Evolutionary conservation across 1,284 basidiomycete species (phyloP).

Genomic region (Mycosarcoma mackinlayi): DNA sequence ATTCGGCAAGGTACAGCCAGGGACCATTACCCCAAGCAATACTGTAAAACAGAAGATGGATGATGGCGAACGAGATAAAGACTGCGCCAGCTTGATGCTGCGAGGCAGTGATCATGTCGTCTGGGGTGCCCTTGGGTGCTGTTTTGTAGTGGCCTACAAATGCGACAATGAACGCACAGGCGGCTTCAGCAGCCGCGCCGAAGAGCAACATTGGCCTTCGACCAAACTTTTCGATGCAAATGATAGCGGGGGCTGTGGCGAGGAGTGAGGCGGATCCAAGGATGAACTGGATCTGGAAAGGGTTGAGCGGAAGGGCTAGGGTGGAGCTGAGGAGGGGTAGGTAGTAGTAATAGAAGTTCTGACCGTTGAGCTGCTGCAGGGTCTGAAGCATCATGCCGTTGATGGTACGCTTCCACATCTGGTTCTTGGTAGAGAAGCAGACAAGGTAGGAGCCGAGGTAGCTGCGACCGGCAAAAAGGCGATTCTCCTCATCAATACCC

Average conservation of each 20-base stretch:
- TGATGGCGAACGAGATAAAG: conserved; percentile 79
- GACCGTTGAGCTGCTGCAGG: conserved; percentile 76
- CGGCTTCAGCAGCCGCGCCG: conserved; percentile 68
- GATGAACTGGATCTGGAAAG: conserved; percentile 73
- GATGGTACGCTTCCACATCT: conserved; percentile 79
- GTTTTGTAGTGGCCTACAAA: conserved; percentile 70
- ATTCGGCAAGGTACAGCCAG: conserved; percentile 75
- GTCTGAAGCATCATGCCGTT: conserved; percentile 78
- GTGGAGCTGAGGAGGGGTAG: conserved; percentile 81
- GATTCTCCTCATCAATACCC: conserved; percentile 72
- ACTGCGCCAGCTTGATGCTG: conserved; percentile 73
- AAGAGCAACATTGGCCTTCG: conserved; percentile 70
- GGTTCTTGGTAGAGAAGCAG: conserved; percentile 76
- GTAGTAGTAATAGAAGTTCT: conserved; percentile 86
- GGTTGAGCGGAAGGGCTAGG: conserved; percentile 76
- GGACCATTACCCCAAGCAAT: conserved; percentile 80
- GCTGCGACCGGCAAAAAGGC: conserved; percentile 75
- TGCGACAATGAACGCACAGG: conserved; percentile 71
- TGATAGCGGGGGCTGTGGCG: conserved; percentile 55
- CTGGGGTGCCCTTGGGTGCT: conserved; percentile 73
- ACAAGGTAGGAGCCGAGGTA: conserved; percentile 74
- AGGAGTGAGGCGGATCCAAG: conserved; percentile 68
- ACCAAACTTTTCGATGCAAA: conserved; percentile 68
- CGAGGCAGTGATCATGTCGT: conserved; percentile 61
- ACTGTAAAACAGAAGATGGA: conserved; percentile 79